Percentiles rank a stretch among this genome's conserved stretches.
Conservation (phyloP, 2,329 filamentous ascomycete species). For the Penicillium fuscoglaucum region DNA sequence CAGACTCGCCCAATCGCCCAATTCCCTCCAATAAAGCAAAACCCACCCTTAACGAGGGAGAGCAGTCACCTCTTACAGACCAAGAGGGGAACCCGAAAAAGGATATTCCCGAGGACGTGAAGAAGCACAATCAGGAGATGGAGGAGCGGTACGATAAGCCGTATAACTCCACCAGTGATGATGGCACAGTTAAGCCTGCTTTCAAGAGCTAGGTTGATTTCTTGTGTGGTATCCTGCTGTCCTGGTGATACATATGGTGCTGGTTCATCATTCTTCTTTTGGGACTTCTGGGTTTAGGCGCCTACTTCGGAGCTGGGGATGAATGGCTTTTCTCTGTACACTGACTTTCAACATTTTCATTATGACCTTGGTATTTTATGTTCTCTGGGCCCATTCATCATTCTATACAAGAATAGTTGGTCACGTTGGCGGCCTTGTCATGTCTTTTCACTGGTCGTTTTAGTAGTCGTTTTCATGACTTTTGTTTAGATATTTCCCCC, state of each 20-base stretch:
- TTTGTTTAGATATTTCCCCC: too few relatives aligned
- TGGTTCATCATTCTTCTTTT: not conserved
- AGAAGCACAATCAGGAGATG: slow-evolving; percentile 37
- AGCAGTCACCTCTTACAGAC: slow-evolving; percentile 34
- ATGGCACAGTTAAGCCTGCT: slow-evolving; percentile 21
- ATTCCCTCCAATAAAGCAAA: slow-evolving; percentile 38
- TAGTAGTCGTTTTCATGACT: too few relatives aligned
- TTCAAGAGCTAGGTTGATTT: not conserved
- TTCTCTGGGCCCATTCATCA: not conserved
- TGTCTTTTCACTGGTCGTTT: too few relatives aligned
- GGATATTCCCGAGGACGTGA: slow-evolving; percentile 38
- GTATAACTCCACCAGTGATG: slow-evolving; percentile 34
- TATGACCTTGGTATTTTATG: not conserved
- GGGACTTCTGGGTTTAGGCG: not conserved
- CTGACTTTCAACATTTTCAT: not conserved
- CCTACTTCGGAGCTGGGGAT: not conserved
- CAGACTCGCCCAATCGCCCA: slow-evolving; percentile 10
- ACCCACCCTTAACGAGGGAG: slow-evolving; percentile 35
- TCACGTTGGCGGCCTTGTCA: too few relatives aligned
- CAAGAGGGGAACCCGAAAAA: slow-evolving; percentile 25
- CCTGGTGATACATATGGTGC: not conserved
- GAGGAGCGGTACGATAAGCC: slow-evolving; percentile 35
- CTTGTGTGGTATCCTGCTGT: not conserved
- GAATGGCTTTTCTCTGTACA: not conserved
- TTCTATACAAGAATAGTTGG: not conserved